phyloP scores from a whole-genome alignment of 2,329 filamentous ascomycete species.

The Pezicula neosporulosa region DNA sequence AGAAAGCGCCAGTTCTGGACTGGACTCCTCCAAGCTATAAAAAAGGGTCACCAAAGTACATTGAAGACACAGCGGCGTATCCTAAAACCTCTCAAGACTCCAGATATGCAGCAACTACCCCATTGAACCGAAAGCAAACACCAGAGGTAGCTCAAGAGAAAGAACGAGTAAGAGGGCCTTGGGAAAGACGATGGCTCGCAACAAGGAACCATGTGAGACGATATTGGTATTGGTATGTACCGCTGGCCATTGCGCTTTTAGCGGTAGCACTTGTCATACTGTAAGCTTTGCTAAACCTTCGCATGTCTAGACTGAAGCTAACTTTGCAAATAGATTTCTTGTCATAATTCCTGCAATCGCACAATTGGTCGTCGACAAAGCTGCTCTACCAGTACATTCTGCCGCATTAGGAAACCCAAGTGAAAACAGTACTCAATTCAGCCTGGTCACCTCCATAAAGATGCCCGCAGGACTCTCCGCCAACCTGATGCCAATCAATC shows the following conservation, averaged over 20 bases:
- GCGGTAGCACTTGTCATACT: not conserved
- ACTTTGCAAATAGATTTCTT: not conserved
- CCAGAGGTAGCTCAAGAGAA: too few relatives aligned
- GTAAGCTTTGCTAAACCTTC: not conserved
- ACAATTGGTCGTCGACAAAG: not conserved
- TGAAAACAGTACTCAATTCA: not conserved
- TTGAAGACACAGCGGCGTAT: too few relatives aligned
- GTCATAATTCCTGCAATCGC: not conserved
- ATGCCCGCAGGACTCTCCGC: not conserved
- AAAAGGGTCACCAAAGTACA: too few relatives aligned
- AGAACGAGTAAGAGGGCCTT: too few relatives aligned
- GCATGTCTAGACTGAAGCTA: not conserved
- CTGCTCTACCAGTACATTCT: not conserved
- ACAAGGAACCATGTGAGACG: not conserved
- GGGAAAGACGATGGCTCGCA: too few relatives aligned
- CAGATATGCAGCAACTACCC: too few relatives aligned
- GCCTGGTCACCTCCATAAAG: not conserved
- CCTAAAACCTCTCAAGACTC: too few relatives aligned
- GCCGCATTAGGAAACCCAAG: not conserved
- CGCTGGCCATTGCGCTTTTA: not conserved
- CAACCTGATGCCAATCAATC: not conserved
- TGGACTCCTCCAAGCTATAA: too few relatives aligned
- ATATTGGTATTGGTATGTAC: not conserved
- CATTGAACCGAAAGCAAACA: too few relatives aligned
- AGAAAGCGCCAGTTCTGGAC: too few relatives aligned